These are phyloP conservation scores for Xylariaceae sp. DNA, from an alignment of 2,329 filamentous ascomycete genomes.

Conservation along the genomic window DNA sequence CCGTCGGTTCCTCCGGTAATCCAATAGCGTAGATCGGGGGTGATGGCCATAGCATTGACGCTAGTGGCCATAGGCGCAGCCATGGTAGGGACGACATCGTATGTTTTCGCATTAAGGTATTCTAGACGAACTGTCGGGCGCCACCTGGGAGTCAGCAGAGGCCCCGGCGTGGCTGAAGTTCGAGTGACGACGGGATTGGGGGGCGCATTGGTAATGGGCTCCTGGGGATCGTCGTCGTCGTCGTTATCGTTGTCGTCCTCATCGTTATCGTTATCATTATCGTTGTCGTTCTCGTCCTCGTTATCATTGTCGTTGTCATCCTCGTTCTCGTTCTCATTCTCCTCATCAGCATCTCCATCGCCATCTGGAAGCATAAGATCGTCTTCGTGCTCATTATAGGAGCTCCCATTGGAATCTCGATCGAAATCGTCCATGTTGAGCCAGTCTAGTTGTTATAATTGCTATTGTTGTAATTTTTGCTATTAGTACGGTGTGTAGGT, in stretches of 20 bases:
- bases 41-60: slow-evolving; percentile 89
- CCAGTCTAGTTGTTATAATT: not conserved
- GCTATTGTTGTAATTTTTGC: too few species aligned
- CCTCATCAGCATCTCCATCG: slow-evolving; percentile 36
- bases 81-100: slow-evolving; percentile 97
- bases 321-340: slow-evolving; percentile 41
- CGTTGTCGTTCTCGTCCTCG: slow-evolving; percentile 43
- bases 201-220: slow-evolving; percentile 14
- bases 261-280: slow-evolving; percentile 41
- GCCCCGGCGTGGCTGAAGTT: slow-evolving; percentile 38
- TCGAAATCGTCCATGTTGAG: slow-evolving; percentile 44
- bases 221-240: slow-evolving; percentile 36
- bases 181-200: slow-evolving; percentile 29
- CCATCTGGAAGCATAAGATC: slow-evolving; percentile 37
- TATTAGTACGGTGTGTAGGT: too few species aligned
- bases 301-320: slow-evolving; percentile 42
- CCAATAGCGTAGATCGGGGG: slow-evolving; percentile 92
- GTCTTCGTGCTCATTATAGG: slow-evolving; percentile 50
- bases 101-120: slow-evolving; percentile 75
- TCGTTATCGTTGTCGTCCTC: slow-evolving; percentile 41
- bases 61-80: slow-evolving; percentile 94
- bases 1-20: slow-evolving; percentile 93
- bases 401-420: slow-evolving; percentile 45
- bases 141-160: slow-evolving; percentile 40
- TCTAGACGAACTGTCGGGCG: slow-evolving; percentile 73